Evolutionary conservation across 2,329 filamentous ascomycete species (phyloP), one percentile per base, ranked within the genome.

Genomic region (Helotiales sp.): DNA sequence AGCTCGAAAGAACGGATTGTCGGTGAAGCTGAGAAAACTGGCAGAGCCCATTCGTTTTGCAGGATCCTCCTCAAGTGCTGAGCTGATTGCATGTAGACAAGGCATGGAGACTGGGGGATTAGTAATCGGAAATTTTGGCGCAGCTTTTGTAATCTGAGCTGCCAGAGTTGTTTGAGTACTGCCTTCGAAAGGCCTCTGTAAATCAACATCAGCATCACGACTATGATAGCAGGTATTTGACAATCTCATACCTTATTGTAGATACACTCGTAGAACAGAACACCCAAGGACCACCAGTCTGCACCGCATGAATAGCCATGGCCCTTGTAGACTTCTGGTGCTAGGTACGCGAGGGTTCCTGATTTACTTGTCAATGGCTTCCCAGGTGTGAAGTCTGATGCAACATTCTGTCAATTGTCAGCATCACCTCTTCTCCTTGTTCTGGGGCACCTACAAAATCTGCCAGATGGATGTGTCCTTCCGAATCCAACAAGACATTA

Each of bases 251-350:
- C 91, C 87, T 96, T 98, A 77, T 96, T 96, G 78, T 98, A 99
- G 64, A 99, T 97, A 81, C 95, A 98, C 74, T 99, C 95, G 74
- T 97, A 99, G 74, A 98, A 98, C n/a, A 96, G 83, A 46, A 99
- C 95, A 49, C 95, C 95, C 22, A 99, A 76, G 5, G 95, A 98
- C 95, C 95, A 99, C 95, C 95, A 99, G 73, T 99, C 95, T 40
- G 95, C 93, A 67, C 95, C 90, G 47, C 87, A 86, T 59, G 90
- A 87, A 71, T 99, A 99, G 36, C 95, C 95, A 61, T 86, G 88
- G 49, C 93, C 93, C 64, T 87, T 83, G 70, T 98, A 99, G 2
- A 98, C 95, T 73, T 99, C 95, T 4, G 95, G 95, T 1, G 93
- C 93, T 7, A 99, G 84, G 71, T 99, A 99, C 54, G 95, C 95